Percentiles rank a stretch among this genome's conserved stretches.
Conservation (phyloP, 768 basidiomycete species). For the Peribolospora kevripleyi region DNA sequence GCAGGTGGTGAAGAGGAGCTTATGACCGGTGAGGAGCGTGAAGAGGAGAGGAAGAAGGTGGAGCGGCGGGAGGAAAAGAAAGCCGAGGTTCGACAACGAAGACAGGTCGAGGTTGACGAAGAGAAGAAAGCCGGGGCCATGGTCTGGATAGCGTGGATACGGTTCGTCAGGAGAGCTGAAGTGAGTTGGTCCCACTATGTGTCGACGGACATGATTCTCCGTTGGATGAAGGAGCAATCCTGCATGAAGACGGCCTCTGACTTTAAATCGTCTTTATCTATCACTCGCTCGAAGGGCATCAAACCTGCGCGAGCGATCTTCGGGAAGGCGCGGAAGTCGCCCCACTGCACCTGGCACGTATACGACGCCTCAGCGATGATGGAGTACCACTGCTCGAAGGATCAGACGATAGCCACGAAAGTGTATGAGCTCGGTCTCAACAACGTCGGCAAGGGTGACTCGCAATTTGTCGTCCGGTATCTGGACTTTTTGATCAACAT, state of each 20-base stretch:
- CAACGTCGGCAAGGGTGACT: conserved; percentile 49
- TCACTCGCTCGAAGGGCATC: conserved; percentile 27
- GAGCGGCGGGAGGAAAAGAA: conserved; percentile 5
- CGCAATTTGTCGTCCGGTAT: conserved; percentile 51
- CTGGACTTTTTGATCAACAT: conserved; percentile 78
- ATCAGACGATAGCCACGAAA: conserved; percentile 50
- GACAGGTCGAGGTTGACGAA: conserved; percentile 31
- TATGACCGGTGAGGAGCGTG: neutral
- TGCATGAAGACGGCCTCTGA: no score
- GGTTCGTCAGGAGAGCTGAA: conserved; percentile 67
- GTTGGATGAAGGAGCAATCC: no score
- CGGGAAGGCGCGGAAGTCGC: conserved; percentile 44
- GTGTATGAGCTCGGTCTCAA: conserved; percentile 90
- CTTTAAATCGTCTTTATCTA: no score
- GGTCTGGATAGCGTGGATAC: conserved; percentile 63
- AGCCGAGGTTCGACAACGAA: neutral
- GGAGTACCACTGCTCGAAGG: conserved; percentile 77
- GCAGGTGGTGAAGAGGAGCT: neutral
- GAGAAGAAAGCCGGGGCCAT: conserved; percentile 41
- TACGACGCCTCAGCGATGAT: conserved; percentile 78
- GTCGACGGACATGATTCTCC: neutral
- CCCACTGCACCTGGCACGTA: conserved; percentile 50
- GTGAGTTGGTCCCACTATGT: conserved; percentile 13
- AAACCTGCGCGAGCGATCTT: conserved; percentile 56
- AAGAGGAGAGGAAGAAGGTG: conserved; percentile 8